Percentiles rank a stretch among this genome's conserved stretches.
Evolutionary conservation across 192 early-diverging fungal genomes (phyloP).

Genomic region (Backusella tuberculispora): DNA sequence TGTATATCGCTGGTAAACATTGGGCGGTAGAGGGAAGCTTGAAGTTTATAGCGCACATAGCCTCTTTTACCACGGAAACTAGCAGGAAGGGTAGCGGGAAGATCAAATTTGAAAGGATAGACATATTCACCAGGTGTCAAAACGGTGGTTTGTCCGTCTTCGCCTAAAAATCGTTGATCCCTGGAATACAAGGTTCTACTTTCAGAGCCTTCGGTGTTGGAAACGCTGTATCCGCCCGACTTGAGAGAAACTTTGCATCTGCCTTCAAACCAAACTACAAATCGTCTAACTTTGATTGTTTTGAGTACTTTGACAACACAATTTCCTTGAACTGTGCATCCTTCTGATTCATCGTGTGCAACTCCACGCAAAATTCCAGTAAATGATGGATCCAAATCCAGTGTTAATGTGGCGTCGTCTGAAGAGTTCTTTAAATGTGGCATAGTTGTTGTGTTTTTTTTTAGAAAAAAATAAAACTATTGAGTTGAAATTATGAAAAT

Average conservation of each 20-base stretch:
- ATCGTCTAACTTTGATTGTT: slow-evolving; percentile 30
- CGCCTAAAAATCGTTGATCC: slow-evolving; percentile 30
- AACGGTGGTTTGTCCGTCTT: slow-evolving; percentile 25
- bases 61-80: slow-evolving; percentile 52
- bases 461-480: background rate
- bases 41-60: slow-evolving; percentile 49
- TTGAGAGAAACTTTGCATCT: slow-evolving; percentile 33
- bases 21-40: slow-evolving; percentile 43
- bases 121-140: slow-evolving; percentile 34
- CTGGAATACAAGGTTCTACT: slow-evolving; percentile 27
- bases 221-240: background rate
- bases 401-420: slow-evolving; percentile 24
- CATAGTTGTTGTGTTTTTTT: background rate
- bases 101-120: slow-evolving; percentile 33
- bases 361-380: slow-evolving; percentile 36
- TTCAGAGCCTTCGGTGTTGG: slow-evolving; percentile 23
- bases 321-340: slow-evolving; percentile 33
- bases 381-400: slow-evolving; percentile 35
- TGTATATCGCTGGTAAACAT: slow-evolving; percentile 48
- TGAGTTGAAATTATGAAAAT: background rate
- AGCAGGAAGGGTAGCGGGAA: slow-evolving; percentile 42
- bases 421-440: slow-evolving; percentile 9
- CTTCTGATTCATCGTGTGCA: slow-evolving; percentile 40
- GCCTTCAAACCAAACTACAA: slow-evolving; percentile 37
- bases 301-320: slow-evolving; percentile 25